These are phyloP conservation scores for Globisporangium cylindrosporum DNA, from an alignment of 352 stramenopile genomes.

Conservation along the genomic window DNA sequence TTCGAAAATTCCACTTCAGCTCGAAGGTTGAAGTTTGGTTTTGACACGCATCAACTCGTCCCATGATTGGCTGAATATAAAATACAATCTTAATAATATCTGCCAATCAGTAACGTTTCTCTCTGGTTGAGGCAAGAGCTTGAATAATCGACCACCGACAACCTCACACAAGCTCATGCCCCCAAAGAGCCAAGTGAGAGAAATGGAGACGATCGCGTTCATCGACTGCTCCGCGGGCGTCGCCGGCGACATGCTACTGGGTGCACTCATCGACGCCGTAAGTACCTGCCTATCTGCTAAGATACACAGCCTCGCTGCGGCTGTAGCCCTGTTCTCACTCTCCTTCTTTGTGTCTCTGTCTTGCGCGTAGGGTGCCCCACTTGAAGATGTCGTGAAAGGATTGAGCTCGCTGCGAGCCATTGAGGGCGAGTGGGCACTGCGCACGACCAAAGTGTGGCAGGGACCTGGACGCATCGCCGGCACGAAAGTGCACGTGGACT, in stretches of 20 bases:
- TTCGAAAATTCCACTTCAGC: not conserved
- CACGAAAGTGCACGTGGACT: slow-evolving; percentile 86
- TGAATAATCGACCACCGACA: not conserved
- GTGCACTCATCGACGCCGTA: slow-evolving; percentile 85
- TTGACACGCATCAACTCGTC: not conserved
- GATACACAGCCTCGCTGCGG: not conserved
- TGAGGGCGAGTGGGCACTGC: slow-evolving; percentile 87
- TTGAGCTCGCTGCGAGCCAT: slow-evolving; percentile 63
- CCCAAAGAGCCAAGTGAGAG: not conserved
- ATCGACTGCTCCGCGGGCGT: slow-evolving; percentile 90
- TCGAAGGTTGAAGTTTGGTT: not conserved
- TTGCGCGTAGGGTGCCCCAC: slow-evolving; percentile 42
- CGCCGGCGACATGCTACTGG: slow-evolving; percentile 91
- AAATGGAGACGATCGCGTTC: slow-evolving; percentile 55
- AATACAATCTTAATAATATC: not conserved
- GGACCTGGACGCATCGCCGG: slow-evolving; percentile 88
- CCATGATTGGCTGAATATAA: not conserved
- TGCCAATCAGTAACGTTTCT: not conserved
- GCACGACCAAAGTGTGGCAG: slow-evolving; percentile 67
- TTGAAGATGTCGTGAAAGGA: slow-evolving; percentile 52
- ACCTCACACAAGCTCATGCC: not conserved
- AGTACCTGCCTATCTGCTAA: slow-evolving; percentile 14
- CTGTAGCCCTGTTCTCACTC: slow-evolving; percentile 3
- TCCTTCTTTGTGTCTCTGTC: not conserved
- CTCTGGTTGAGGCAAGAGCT: too few species aligned